These are phyloP conservation scores for Fremontodendron californicum DNA, from an alignment of 345 rosid genomes.

Conservation along the genomic window DNA sequence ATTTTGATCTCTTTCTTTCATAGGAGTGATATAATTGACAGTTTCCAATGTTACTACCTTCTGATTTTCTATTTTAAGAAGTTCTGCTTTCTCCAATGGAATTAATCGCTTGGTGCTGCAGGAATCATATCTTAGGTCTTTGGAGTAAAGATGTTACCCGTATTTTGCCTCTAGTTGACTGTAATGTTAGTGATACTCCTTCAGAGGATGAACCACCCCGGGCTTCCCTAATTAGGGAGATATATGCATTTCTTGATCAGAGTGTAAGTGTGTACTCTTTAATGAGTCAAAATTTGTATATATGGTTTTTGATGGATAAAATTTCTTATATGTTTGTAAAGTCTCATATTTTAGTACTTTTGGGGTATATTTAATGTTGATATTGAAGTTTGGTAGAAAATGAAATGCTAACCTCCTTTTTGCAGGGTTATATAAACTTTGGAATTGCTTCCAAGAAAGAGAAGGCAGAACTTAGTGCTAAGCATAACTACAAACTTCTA, in stretches of 20 bases:
- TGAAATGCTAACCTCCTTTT: slow-evolving; percentile 16
- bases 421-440: slow-evolving; percentile 93
- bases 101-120: slow-evolving; percentile 32
- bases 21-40: not conserved
- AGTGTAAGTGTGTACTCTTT: slow-evolving; percentile 57
- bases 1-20: not conserved
- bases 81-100: not conserved
- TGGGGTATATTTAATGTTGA: slow-evolving; percentile 2
- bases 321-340: slow-evolving; percentile 8
- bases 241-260: slow-evolving; percentile 86
- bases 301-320: not conserved
- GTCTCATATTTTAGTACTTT: not conserved
- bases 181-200: slow-evolving; percentile 51
- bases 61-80: slow-evolving; percentile 2
- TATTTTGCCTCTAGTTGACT: slow-evolving; percentile 72
- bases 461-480: slow-evolving; percentile 33
- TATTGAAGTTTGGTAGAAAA: not conserved
- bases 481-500: slow-evolving; percentile 41
- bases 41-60: not conserved
- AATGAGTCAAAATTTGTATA: not conserved
- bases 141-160: slow-evolving; percentile 87
- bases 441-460: slow-evolving; percentile 78
- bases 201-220: slow-evolving; percentile 56
- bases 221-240: slow-evolving; percentile 65
- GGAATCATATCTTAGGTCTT: slow-evolving; percentile 80